Evolutionary conservation across 495 filamentous ascomycete species (phyloP), one percentile per base, ranked within the genome.

Genomic region (Penicillium argentinense): DNA sequence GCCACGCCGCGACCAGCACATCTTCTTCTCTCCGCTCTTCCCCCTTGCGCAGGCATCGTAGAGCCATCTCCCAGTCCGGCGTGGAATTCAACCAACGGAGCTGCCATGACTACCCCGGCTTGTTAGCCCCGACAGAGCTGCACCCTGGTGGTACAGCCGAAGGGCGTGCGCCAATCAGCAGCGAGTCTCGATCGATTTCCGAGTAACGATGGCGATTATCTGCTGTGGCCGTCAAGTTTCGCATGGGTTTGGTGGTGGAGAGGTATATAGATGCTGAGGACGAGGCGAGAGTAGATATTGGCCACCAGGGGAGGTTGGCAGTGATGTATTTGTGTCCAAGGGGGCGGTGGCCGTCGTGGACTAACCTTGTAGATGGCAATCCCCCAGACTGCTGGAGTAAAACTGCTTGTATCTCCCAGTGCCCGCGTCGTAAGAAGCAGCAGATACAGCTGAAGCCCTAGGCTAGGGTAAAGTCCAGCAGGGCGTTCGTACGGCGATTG

Each of bases 1-100:
- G 63, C 68, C 66, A 72, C 65, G 68, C 64, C 12, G 29, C 49
- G 66, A 61, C 63, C 68, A 65, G 54, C 68, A 55, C 64, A 64
- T 56, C 39, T 33, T 30, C 40, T 23, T 51, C 39, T 34, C 29
- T 42, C 13, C 29, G 45, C 48, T 44, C 12, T 52, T 22, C 24
- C 39, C 56, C 49, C 54, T 55, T 63, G 54, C 50, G 43, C 38
- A 22, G 41, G 12, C 43, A 34, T 34, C 21, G 26, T 27, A 41
- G 36, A 42, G 22, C 13, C 23, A 25, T 38, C 19, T 30, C 29
- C 44, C 29, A 48, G 53, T 24, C 50, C 49, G 29, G 14, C 42
- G 32, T 45, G 24, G 26, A 57, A 60, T 57, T 36, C 39, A 48
- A 45, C 49, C 47, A 14, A n/a, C 37, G 19, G 26, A 36, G 40